Percentiles rank a stretch among this genome's conserved stretches.
Evolutionary conservation across 345 rosid genomes (phyloP).

Genomic region (Aethionema arabicum): DNA sequence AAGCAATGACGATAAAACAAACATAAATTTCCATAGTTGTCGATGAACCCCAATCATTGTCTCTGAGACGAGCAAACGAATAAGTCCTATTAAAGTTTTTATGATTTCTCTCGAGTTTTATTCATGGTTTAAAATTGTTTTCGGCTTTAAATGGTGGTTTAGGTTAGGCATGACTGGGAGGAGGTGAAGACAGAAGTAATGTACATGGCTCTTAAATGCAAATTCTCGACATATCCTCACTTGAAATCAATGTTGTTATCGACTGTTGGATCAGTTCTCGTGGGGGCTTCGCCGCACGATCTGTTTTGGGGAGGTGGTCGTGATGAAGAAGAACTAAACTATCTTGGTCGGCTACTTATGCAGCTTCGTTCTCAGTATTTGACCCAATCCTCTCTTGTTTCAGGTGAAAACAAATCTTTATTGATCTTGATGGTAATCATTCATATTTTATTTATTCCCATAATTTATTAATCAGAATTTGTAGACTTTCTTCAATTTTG

Average conservation of each 20-base stretch:
- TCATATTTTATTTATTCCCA: conserved; percentile 12
- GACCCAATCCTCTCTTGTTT: conserved; percentile 47
- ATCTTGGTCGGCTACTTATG: conserved; percentile 88
- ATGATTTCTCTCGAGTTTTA: no score
- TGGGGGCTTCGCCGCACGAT: conserved; percentile 93
- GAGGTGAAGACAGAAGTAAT: conserved; percentile 69
- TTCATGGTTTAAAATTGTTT: neutral
- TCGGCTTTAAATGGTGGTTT: conserved; percentile 17
- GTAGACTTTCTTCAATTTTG: conserved; percentile 10
- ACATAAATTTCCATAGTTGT: no score
- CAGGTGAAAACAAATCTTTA: conserved; percentile 40
- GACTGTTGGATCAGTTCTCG: conserved; percentile 76
- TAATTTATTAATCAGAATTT: neutral
- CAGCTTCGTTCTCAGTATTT: conserved; percentile 83
- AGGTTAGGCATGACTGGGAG: conserved; percentile 89
- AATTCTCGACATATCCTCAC: conserved; percentile 85
- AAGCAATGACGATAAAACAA: no score
- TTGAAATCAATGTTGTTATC: conserved; percentile 73
- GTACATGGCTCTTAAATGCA: conserved; percentile 77
- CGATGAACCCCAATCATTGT: no score
- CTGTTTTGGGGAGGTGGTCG: conserved; percentile 97
- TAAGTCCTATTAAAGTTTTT: no score
- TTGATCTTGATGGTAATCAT: conserved; percentile 1
- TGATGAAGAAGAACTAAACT: conserved; percentile 91
- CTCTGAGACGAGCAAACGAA: no score